Conservation (phyloP, 2,329 filamentous ascomycete species). For the Botrytis elliptica region DNA sequence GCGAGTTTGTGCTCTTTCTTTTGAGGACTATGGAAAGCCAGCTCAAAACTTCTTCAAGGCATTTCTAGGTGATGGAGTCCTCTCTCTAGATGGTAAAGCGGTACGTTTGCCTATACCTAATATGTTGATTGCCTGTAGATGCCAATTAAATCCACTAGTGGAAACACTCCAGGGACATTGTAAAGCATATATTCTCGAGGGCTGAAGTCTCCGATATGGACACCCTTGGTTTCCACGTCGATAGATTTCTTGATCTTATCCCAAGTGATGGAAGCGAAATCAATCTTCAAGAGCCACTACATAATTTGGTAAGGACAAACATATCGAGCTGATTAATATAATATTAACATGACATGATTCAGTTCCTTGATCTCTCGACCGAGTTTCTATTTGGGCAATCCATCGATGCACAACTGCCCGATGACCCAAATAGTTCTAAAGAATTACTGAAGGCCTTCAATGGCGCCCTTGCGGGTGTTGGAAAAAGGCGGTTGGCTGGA, state of each 20-base stretch:
- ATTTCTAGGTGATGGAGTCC: slow-evolving; percentile 10
- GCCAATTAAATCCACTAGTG: background rate
- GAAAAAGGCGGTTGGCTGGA: background rate
- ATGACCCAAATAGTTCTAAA: slow-evolving; percentile 11
- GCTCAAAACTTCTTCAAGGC: slow-evolving; percentile 8
- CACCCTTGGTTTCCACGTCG: slow-evolving; percentile 4
- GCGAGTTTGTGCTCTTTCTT: background rate
- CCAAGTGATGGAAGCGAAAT: slow-evolving; percentile 1
- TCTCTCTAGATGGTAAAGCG: background rate
- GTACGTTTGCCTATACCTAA: background rate
- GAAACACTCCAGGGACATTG: slow-evolving; percentile 11
- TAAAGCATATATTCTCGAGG: slow-evolving; percentile 11
- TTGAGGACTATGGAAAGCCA: slow-evolving; percentile 10
- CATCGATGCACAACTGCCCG: background rate
- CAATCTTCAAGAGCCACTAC: slow-evolving; percentile 1
- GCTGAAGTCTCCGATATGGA: slow-evolving; percentile 5
- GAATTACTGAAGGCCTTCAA: slow-evolving; percentile 3
- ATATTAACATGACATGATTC: background rate
- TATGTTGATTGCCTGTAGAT: background rate
- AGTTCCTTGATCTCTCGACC: slow-evolving; percentile 9
- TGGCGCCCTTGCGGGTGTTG: background rate
- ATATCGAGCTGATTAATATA: too few relatives aligned
- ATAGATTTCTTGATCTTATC: background rate
- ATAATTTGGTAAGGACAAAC: background rate
- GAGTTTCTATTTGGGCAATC: slow-evolving; percentile 17